phyloP scores from a whole-genome alignment of 164 flowering plant species.

The Stephania yunnanensis region DNA sequence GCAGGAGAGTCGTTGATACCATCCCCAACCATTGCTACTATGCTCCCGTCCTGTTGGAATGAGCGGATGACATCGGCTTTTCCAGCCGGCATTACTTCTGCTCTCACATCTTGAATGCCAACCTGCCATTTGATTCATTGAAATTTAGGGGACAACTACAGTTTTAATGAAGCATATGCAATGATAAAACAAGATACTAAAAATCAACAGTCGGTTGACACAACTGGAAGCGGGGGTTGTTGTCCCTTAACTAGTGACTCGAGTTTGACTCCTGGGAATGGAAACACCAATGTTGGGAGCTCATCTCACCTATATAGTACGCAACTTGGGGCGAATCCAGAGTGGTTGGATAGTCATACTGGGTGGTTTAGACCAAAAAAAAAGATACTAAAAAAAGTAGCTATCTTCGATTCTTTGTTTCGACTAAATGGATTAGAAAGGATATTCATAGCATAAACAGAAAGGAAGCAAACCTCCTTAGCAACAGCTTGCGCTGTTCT shows the following conservation, averaged over 20 bases:
- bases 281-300: too few relatives aligned
- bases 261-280: too few relatives aligned
- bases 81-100: conserved; percentile 93
- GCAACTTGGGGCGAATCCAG: too few relatives aligned
- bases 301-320: too few relatives aligned
- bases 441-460: not conserved
- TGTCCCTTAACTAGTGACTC: too few relatives aligned
- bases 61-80: conserved; percentile 79
- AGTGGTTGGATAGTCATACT: too few relatives aligned
- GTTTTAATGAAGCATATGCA: not conserved
- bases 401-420: not conserved
- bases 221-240: too few relatives aligned
- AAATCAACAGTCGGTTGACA: too few relatives aligned
- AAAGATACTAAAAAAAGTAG: not conserved
- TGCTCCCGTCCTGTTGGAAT: conserved; percentile 67
- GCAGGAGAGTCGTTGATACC: conserved; percentile 99
- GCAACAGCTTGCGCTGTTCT: conserved; percentile 94
- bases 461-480: conserved; percentile 57
- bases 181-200: too few relatives aligned
- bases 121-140: conserved; percentile 39
- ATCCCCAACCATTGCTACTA: conserved; percentile 98
- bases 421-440: not conserved
- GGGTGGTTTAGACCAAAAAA: too few relatives aligned
- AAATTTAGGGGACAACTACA: not conserved
- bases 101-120: conserved; percentile 77